These are phyloP conservation scores for Xylaria grammica DNA, from an alignment of 495 filamentous ascomycete species.

Conservation along the genomic window DNA sequence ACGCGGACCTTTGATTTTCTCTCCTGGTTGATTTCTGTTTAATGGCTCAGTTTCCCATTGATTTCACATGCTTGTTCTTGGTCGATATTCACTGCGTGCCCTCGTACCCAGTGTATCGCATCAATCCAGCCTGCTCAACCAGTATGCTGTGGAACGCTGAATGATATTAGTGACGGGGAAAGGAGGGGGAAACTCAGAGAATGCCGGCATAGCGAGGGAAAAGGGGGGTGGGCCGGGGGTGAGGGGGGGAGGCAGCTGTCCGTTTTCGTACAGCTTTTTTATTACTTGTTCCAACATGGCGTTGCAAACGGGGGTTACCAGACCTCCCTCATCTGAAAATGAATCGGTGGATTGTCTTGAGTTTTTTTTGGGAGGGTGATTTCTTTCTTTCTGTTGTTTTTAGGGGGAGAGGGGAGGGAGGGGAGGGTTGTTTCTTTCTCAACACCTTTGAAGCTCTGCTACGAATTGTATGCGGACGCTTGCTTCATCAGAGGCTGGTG, in stretches of 20 bases:
- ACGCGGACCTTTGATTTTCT: constrained; percentile 16
- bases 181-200: neutral
- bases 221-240: neutral
- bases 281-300: neutral
- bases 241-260: neutral
- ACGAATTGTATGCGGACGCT: constrained; percentile 7
- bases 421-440: too few species aligned
- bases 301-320: constrained; percentile 13
- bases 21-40: neutral
- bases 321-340: neutral
- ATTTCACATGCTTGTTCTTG: neutral
- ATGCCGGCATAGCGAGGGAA: constrained; percentile 17
- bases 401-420: too few species aligned
- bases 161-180: constrained; percentile 5
- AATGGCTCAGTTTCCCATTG: neutral
- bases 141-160: constrained; percentile 1
- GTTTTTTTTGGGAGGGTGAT: too few species aligned
- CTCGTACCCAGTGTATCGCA: constrained; percentile 5
- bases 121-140: constrained; percentile 5
- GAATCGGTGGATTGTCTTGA: neutral
- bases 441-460: neutral
- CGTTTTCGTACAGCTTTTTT: neutral
- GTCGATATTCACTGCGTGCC: neutral
- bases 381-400: too few species aligned
- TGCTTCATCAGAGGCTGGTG: neutral